Conservation (phyloP, 2,329 filamentous ascomycete species). For the Exophiala spinifera region DNA sequence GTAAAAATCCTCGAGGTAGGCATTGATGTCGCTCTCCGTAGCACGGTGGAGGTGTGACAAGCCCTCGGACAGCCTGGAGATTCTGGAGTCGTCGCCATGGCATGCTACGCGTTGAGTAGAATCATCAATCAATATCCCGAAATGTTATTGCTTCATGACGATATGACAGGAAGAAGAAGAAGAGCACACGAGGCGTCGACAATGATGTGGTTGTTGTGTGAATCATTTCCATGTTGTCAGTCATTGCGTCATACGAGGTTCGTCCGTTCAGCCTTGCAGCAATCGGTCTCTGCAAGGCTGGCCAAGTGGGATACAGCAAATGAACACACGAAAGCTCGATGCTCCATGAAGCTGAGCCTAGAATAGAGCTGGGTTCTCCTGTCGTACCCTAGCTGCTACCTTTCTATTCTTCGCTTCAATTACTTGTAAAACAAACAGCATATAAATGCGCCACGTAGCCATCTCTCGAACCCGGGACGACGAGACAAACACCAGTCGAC, state of each 20-base stretch:
- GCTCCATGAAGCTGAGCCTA: background rate
- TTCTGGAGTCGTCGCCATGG: conserved; percentile 16
- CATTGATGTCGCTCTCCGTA: background rate
- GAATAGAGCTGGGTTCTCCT: background rate
- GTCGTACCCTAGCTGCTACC: background rate
- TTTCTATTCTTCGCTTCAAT: background rate
- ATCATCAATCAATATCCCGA: background rate
- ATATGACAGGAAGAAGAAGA: too few species aligned
- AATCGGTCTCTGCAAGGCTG: too few species aligned
- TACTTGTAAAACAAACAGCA: background rate
- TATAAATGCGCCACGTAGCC: background rate
- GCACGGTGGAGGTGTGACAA: background rate
- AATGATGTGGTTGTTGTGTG: too few species aligned
- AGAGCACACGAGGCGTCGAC: too few species aligned
- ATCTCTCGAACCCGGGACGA: background rate
- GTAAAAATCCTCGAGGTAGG: background rate
- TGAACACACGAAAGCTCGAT: too few species aligned
- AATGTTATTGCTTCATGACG: background rate
- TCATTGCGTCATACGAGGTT: too few species aligned
- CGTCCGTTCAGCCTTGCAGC: too few species aligned
- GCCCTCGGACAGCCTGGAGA: conserved; percentile 9
- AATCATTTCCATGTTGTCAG: too few species aligned
- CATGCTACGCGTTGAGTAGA: conserved; percentile 12
- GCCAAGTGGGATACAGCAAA: too few species aligned
- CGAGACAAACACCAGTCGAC: too few species aligned